Evolutionary conservation across 2,329 filamentous ascomycete species (phyloP).

Genomic region (Fusarium sp.): DNA sequence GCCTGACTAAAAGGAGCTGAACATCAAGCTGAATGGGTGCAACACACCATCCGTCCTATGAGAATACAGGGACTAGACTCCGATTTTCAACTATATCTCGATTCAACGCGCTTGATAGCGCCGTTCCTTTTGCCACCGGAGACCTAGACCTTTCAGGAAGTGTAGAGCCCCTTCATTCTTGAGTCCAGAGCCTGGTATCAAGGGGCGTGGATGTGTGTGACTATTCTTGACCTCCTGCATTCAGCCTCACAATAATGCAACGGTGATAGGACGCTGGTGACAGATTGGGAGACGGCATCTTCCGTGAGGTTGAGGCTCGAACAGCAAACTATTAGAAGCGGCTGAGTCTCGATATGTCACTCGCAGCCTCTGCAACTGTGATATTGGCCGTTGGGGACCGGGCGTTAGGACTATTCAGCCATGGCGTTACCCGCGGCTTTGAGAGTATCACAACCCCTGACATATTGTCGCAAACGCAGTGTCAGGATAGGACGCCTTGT

Average conservation of each 20-base stretch:
- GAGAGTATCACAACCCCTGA: constrained; percentile 19
- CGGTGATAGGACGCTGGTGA: constrained; percentile 17
- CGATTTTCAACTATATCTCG: not conserved
- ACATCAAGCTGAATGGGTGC: constrained; percentile 17
- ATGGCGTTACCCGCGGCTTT: constrained; percentile 24
- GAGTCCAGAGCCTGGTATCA: not conserved
- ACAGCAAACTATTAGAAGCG: constrained; percentile 21
- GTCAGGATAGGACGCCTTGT: constrained; percentile 16
- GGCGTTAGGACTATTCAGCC: constrained; percentile 7
- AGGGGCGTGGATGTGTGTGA: constrained; percentile 27
- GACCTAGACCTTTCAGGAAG: constrained; percentile 17
- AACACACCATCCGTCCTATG: constrained; percentile 7
- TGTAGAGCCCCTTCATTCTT: not conserved
- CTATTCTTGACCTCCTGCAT: constrained; percentile 27
- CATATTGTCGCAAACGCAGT: not conserved
- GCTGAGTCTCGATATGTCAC: constrained; percentile 26
- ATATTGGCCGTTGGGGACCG: constrained; percentile 15
- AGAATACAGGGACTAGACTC: not conserved
- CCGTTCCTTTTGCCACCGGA: constrained; percentile 28
- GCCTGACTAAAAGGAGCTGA: constrained; percentile 20
- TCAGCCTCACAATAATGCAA: constrained; percentile 24
- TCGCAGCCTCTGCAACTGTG: not conserved
- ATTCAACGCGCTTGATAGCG: not conserved
- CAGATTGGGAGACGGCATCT: constrained; percentile 2
- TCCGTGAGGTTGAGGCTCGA: constrained; percentile 1